Evolutionary conservation across 2,329 filamentous ascomycete species (phyloP).

Genomic region (Scedosporium boydii): DNA sequence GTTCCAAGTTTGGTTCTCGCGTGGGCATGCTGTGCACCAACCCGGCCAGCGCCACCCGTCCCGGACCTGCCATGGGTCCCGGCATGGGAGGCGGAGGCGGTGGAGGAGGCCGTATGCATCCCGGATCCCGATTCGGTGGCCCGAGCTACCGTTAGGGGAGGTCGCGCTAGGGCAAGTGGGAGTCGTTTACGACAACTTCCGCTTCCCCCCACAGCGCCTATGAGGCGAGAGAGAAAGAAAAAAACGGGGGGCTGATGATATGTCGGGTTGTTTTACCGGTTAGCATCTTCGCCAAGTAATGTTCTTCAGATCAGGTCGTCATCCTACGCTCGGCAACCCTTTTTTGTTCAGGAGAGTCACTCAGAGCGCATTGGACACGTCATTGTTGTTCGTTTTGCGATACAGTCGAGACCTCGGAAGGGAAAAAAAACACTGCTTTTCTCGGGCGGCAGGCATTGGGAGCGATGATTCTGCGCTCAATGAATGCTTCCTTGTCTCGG

Average conservation of each 20-base stretch:
- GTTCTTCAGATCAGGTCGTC: conserved; percentile 38
- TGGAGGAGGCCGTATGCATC: conserved; percentile 36
- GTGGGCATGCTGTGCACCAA: conserved; percentile 99
- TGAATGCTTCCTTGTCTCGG: too few relatives aligned
- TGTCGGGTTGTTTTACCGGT: not conserved
- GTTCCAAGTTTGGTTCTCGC: conserved; percentile 95
- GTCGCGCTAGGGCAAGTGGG: conserved; percentile 3
- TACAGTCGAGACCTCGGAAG: conserved; percentile 22
- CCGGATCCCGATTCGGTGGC: conserved; percentile 47
- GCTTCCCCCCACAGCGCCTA: too few relatives aligned
- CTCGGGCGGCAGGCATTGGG: too few relatives aligned
- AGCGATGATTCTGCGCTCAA: too few relatives aligned
- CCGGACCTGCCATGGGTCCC: conserved; percentile 70
- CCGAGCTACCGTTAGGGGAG: conserved; percentile 41
- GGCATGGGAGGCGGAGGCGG: conserved; percentile 37
- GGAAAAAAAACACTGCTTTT: not conserved
- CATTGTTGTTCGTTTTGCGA: conserved; percentile 52
- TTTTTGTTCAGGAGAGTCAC: conserved; percentile 30
- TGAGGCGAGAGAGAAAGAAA: too few relatives aligned
- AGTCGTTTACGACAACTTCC: not conserved
- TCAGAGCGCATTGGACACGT: conserved; percentile 49
- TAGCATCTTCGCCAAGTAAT: conserved; percentile 37
- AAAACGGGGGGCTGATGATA: not conserved
- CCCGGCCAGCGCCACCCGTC: conserved; percentile 78
- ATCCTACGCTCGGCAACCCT: conserved; percentile 41